These are phyloP conservation scores for Beauveria varroae DNA, from an alignment of 2,329 filamentous ascomycete genomes.

Conservation along the genomic window DNA sequence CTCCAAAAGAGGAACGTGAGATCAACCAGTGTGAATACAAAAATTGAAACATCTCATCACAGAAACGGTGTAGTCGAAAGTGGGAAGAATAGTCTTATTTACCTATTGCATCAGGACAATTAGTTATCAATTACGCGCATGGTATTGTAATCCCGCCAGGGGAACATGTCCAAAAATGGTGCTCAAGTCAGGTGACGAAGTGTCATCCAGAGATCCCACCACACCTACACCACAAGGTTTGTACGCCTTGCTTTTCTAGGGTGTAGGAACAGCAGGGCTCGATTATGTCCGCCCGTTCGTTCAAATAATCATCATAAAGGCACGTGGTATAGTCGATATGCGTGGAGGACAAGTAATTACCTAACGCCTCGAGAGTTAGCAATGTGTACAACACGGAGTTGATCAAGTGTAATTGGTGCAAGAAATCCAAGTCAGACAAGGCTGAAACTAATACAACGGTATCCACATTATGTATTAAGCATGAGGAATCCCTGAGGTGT, in stretches of 20 bases:
- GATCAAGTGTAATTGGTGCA: conserved; percentile 16
- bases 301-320: conserved; percentile 54
- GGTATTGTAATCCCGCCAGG: background rate
- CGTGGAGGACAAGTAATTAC: conserved; percentile 25
- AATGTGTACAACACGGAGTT: conserved; percentile 13
- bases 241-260: conserved; percentile 51
- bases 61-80: conserved; percentile 15
- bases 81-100: conserved; percentile 20
- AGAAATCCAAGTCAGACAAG: conserved; percentile 52
- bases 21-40: conserved; percentile 57
- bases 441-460: conserved; percentile 57
- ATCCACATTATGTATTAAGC: conserved; percentile 59
- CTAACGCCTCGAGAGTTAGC: conserved; percentile 34
- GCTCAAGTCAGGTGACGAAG: conserved; percentile 53
- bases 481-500: conserved; percentile 62
- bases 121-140: conserved; percentile 19
- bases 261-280: conserved; percentile 41
- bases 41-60: conserved; percentile 40
- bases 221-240: conserved; percentile 49
- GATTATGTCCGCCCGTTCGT: conserved; percentile 65
- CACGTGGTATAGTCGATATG: conserved; percentile 19
- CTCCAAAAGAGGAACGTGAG: conserved; percentile 27
- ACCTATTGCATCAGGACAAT: conserved; percentile 27
- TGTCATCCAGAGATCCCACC: conserved; percentile 55
- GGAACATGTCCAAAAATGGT: background rate